Evolutionary conservation across 768 basidiomycete species (phyloP), one percentile per base, ranked within the genome.

Genomic region (Termitomyces heimii): DNA sequence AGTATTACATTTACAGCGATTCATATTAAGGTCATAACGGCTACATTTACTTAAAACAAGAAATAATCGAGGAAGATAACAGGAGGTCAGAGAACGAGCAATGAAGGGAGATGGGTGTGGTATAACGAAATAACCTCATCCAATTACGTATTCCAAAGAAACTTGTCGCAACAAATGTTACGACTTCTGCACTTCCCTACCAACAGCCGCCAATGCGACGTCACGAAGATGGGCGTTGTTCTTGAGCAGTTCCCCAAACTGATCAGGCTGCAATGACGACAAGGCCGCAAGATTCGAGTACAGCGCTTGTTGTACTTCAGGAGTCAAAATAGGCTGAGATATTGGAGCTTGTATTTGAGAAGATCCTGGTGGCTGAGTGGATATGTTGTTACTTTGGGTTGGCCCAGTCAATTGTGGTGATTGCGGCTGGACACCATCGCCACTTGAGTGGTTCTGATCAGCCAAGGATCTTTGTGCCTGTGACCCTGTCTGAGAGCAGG

Each of bases 141-240:
- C 35, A 43, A 53, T 32, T 53, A 53, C 50, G 26, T 12, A 39
- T n/a, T 55, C n/a, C 37, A 49, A 54, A 55, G 42, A 14, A 22
- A 18, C 22, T 26, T 28, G 24, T 31, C 22, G 35, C 8, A 28
- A 10, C 12, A n/a, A 20, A 47, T 32, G 42, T n/a, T 29, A 60
- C 13, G 56, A 39, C 44, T 61, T 65, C 60, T 65, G 66, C 53
- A 62, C 60, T 46, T 65, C 64, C 26, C 62, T 60, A 52, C 62
- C 58, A 48, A 74, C 62, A 24, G 74, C 72, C 51, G 75, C 70
- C 62, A 69, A 59, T 9, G 75, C 67, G 26, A 74, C 67, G 31
- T 73, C 70, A 35, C 73, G 67, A 48, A 78, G 61, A 40, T 75
- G 70, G 2, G 77, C 70, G 56, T 78, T 75, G 22, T 66, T 68